A percentile compares a stretch with the other conserved stretches of the same genome.
These are phyloP conservation scores for Keithomyces neogunnii DNA, from an alignment of 2,329 filamentous ascomycete genomes.

Conservation along the genomic window DNA sequence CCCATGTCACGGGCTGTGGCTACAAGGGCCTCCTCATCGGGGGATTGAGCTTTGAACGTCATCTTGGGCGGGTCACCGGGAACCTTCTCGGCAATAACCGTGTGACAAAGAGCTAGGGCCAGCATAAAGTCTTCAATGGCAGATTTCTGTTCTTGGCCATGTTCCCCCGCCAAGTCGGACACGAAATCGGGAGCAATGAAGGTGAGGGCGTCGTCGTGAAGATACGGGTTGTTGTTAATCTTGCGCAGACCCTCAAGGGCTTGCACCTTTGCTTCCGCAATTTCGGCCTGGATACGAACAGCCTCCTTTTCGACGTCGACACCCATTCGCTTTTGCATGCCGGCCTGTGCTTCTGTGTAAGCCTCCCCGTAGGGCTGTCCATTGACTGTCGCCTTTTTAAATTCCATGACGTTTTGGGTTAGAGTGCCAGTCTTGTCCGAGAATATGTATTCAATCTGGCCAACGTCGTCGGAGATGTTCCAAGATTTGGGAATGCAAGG, in stretches of 20 bases:
- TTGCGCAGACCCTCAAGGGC: constrained; percentile 67
- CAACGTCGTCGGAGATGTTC: constrained; percentile 98
- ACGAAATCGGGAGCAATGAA: constrained; percentile 91
- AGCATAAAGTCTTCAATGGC: constrained; percentile 91
- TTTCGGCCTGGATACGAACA: constrained; percentile 64
- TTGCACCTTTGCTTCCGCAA: constrained; percentile 64
- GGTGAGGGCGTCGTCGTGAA: constrained; percentile 82
- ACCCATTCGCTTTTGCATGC: constrained; percentile 88
- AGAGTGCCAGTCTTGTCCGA: constrained; percentile 96
- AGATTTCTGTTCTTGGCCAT: constrained; percentile 64
- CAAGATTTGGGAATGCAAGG: constrained; percentile 95
- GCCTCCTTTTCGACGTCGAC: constrained; percentile 78
- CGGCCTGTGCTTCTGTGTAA: constrained; percentile 92
- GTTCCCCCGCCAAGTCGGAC: constrained; percentile 68
- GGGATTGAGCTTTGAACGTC: constrained; percentile 93
- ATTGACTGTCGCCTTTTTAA: constrained; percentile 97
- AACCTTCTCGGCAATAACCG: constrained; percentile 82
- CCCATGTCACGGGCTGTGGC: constrained; percentile 91
- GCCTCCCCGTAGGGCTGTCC: constrained; percentile 95
- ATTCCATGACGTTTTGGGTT: constrained; percentile 98
- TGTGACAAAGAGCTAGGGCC: constrained; percentile 89
- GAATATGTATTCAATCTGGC: constrained; percentile 98
- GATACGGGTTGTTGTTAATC: constrained; percentile 81
- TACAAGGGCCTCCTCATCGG: constrained; percentile 90
- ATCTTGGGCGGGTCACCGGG: constrained; percentile 89